phyloP scores from a whole-genome alignment of 805 yeast species.

The Saturnispora quitensis region DNA sequence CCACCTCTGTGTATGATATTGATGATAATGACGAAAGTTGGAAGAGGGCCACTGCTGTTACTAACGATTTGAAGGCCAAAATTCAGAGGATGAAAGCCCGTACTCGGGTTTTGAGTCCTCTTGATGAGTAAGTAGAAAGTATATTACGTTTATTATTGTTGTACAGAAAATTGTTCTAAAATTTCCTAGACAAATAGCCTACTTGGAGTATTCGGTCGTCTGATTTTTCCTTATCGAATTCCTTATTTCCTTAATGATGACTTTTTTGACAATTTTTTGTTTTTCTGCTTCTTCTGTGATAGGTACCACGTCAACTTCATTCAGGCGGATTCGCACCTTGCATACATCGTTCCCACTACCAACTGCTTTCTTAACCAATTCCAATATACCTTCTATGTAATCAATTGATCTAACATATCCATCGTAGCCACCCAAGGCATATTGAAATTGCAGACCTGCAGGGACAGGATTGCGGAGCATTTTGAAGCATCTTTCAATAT shows the following conservation, averaged over 20 bases:
- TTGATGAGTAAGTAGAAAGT: not conserved
- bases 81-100: constrained; percentile 84
- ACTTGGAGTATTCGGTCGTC: not conserved
- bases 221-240: not conserved
- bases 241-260: not conserved
- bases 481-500: constrained; percentile 10
- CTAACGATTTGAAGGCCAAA: constrained; percentile 74
- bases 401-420: constrained; percentile 4
- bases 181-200: not conserved
- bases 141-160: not conserved
- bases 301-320: constrained; percentile 4
- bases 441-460: not conserved
- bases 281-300: not conserved
- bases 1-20: constrained; percentile 24
- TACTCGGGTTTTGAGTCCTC: constrained; percentile 19
- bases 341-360: constrained; percentile 2
- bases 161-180: not conserved
- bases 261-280: not conserved
- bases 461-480: constrained; percentile 1
- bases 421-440: constrained; percentile 4
- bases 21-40: constrained; percentile 60
- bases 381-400: constrained; percentile 8
- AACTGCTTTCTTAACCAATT: constrained; percentile 1
- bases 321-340: constrained; percentile 3
- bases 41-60: constrained; percentile 86